Percentiles rank a stretch among this genome's conserved stretches.
Conservation (phyloP, 352 stramenopile species). For the Globisporangium polare region DNA sequence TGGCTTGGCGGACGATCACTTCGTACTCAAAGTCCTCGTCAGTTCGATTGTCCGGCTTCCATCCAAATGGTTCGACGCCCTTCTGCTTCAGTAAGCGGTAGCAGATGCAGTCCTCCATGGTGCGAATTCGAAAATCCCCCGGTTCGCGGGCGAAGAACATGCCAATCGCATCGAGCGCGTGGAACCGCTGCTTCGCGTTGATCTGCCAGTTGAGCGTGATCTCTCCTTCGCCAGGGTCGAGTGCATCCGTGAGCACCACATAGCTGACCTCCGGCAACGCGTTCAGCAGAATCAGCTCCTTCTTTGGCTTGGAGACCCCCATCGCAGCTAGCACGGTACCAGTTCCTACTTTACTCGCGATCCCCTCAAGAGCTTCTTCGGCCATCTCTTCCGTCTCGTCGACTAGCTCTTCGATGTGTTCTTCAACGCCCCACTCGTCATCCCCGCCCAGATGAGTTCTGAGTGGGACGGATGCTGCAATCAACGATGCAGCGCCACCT, state of each 20-base stretch:
- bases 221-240: conserved; percentile 47
- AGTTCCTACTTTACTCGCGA: conserved; percentile 6
- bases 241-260: conserved; percentile 41
- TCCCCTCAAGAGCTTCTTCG: conserved; percentile 13
- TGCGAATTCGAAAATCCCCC: conserved; percentile 24
- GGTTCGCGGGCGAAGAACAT: conserved; percentile 45
- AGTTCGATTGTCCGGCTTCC: conserved; percentile 27
- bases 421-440: conserved; percentile 11
- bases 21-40: conserved; percentile 34
- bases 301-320: conserved; percentile 26
- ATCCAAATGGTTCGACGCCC: conserved; percentile 35
- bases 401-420: conserved; percentile 10
- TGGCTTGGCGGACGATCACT: conserved; percentile 35
- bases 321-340: conserved; percentile 22
- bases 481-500: too few relatives aligned
- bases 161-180: conserved; percentile 50
- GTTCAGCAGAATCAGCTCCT: conserved; percentile 38
- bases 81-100: conserved; percentile 46
- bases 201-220: conserved; percentile 56
- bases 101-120: conserved; percentile 60
- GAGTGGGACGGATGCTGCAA: neutral
- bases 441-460: conserved; percentile 1
- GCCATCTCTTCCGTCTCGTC: conserved; percentile 11
- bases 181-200: conserved; percentile 47
- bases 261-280: conserved; percentile 48